Evolutionary conservation across 2,329 filamentous ascomycete genomes (phyloP).

Genomic region (Colletotrichum sp.): DNA sequence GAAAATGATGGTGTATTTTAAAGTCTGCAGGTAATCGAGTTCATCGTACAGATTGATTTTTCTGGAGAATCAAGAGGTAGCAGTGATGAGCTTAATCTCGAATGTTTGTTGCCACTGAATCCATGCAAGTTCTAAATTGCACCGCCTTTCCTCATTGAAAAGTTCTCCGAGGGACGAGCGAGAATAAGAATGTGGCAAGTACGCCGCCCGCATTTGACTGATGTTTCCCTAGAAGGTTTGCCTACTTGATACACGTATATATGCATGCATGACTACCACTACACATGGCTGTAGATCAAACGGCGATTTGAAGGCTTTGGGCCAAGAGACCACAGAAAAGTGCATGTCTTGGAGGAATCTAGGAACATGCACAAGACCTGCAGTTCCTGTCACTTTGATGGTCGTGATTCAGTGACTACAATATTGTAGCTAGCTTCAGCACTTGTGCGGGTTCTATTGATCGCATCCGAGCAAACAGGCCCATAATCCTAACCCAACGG

Average conservation of each 20-base stretch:
- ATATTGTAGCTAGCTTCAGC: background rate
- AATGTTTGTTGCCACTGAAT: background rate
- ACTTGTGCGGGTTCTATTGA: background rate
- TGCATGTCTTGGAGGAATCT: background rate
- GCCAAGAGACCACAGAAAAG: background rate
- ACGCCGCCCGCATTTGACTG: background rate
- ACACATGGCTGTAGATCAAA: background rate
- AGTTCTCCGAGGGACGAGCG: background rate
- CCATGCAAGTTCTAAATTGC: background rate
- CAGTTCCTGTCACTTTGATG: background rate
- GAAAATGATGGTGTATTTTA: background rate
- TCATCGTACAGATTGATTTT: background rate
- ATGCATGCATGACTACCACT: background rate
- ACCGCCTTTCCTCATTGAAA: background rate
- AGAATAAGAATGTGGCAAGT: background rate
- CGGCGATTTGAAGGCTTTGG: background rate
- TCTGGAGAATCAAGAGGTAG: background rate
- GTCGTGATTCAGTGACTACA: background rate
- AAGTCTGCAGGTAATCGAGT: background rate
- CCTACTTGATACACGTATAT: background rate
- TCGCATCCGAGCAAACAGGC: accelerated
- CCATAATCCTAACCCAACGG: background rate
- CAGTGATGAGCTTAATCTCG: background rate
- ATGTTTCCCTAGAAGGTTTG: background rate
- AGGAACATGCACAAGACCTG: background rate